phyloP scores from a whole-genome alignment of 78 protist species.

The Dictyostelium purpureum region DNA sequence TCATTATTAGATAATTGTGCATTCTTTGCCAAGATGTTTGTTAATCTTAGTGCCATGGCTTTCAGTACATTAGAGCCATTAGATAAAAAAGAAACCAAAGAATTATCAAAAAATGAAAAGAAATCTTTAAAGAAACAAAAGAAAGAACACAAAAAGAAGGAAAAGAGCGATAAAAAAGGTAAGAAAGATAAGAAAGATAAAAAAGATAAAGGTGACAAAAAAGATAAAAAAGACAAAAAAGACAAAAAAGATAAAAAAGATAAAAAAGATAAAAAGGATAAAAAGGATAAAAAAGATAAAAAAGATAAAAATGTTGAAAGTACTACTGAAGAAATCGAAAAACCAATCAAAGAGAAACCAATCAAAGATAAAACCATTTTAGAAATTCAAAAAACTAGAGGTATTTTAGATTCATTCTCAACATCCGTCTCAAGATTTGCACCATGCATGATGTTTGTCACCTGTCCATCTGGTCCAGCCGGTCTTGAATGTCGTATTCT shows the following conservation, averaged over 20 bases:
- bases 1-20: constrained; percentile 27
- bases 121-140: constrained; percentile 15
- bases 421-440: constrained; percentile 41
- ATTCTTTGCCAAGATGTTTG: constrained; percentile 63
- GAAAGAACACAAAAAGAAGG: constrained; percentile 15
- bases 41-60: not conserved
- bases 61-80: constrained; percentile 12
- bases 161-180: constrained; percentile 1
- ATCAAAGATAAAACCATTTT: not conserved
- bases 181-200: constrained; percentile 10
- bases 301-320: not conserved
- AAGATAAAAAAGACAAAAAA: constrained; percentile 6
- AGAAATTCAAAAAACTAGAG: not conserved
- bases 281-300: not conserved
- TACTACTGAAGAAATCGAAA: not conserved
- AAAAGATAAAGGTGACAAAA: constrained; percentile 8
- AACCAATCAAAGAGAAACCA: not conserved
- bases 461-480: constrained; percentile 42
- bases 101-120: constrained; percentile 32
- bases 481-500: constrained; percentile 32
- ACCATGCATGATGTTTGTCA: constrained; percentile 66
- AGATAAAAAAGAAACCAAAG: constrained; percentile 18
- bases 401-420: constrained; percentile 7
- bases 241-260: not conserved
- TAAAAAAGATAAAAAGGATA: not conserved